Conservation (phyloP, 495 filamentous ascomycete species). For the Talaromyces liani region DNA sequence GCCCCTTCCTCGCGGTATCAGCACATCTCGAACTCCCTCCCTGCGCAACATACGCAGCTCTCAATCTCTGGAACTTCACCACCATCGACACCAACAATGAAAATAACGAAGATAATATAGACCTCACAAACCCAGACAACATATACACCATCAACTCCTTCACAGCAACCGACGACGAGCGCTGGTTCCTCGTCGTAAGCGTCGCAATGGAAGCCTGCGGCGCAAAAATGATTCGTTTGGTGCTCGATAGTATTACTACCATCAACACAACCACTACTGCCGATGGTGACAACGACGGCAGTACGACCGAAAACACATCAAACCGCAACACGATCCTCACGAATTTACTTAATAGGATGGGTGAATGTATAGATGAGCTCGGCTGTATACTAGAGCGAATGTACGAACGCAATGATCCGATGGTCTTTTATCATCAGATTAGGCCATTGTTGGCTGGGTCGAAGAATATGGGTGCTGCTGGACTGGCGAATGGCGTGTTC, state of each 20-base stretch:
- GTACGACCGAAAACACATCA: not conserved
- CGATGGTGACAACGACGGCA: not conserved
- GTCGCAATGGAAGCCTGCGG: constrained; percentile 92
- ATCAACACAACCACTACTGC: not conserved
- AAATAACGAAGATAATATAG: constrained; percentile 23
- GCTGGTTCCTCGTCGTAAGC: constrained; percentile 95
- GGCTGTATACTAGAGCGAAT: constrained; percentile 66
- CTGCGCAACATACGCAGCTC: constrained; percentile 86
- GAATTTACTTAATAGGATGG: constrained; percentile 57
- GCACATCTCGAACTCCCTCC: constrained; percentile 75
- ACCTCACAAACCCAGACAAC: constrained; percentile 53
- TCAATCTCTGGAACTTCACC: constrained; percentile 85
- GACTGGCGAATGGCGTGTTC: constrained; percentile 76
- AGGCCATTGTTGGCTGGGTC: constrained; percentile 88
- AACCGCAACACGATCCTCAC: not conserved
- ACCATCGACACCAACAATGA: constrained; percentile 22
- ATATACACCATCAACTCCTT: constrained; percentile 76
- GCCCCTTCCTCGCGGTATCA: constrained; percentile 74
- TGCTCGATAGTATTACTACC: constrained; percentile 72
- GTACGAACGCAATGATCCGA: constrained; percentile 81
- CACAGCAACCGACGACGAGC: constrained; percentile 88
- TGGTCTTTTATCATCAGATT: constrained; percentile 85
- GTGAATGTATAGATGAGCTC: constrained; percentile 75
- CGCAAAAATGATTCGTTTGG: constrained; percentile 71
- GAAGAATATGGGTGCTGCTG: constrained; percentile 93